These are phyloP conservation scores for Jatropha curcas DNA, from an alignment of 345 rosid genomes.

Conservation along the genomic window DNA sequence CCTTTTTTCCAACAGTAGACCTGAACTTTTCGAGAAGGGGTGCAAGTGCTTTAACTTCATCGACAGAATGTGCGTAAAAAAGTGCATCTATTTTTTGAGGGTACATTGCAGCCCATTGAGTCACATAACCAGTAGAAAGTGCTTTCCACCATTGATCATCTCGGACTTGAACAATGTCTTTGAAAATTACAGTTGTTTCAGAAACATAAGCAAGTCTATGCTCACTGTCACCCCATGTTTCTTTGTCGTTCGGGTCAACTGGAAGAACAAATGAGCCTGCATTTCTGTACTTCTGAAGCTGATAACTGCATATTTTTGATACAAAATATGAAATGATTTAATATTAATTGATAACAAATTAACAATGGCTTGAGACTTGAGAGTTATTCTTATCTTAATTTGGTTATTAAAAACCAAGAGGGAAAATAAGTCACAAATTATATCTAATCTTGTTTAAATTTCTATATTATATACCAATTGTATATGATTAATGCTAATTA, in stretches of 20 bases:
- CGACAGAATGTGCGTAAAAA: constrained; percentile 82
- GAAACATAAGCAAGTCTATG: constrained; percentile 94
- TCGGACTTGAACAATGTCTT: constrained; percentile 83
- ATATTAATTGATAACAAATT: too few relatives aligned
- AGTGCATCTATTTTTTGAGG: constrained; percentile 93
- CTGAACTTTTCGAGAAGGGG: constrained; percentile 87
- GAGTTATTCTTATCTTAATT: too few relatives aligned
- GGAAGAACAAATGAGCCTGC: constrained; percentile 95
- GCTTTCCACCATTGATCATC: constrained; percentile 99
- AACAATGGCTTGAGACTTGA: background rate
- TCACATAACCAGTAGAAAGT: constrained; percentile 75
- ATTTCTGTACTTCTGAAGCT: constrained; percentile 92
- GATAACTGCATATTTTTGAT: constrained; percentile 59
- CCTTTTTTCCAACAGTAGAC: constrained; percentile 82
- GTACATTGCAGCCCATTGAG: constrained; percentile 97
- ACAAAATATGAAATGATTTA: background rate
- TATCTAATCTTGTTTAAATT: too few relatives aligned
- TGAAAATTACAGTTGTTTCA: constrained; percentile 95
- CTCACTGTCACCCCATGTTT: constrained; percentile 99
- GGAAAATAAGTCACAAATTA: too few relatives aligned
- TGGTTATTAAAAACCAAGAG: too few relatives aligned
- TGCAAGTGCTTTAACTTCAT: constrained; percentile 66
- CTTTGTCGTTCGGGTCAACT: constrained; percentile 77
- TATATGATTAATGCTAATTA: background rate
- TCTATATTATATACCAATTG: background rate